These are phyloP conservation scores for Chytriomyces sp. DNA, from an alignment of 192 early-diverging fungal genomes.

Conservation along the genomic window DNA sequence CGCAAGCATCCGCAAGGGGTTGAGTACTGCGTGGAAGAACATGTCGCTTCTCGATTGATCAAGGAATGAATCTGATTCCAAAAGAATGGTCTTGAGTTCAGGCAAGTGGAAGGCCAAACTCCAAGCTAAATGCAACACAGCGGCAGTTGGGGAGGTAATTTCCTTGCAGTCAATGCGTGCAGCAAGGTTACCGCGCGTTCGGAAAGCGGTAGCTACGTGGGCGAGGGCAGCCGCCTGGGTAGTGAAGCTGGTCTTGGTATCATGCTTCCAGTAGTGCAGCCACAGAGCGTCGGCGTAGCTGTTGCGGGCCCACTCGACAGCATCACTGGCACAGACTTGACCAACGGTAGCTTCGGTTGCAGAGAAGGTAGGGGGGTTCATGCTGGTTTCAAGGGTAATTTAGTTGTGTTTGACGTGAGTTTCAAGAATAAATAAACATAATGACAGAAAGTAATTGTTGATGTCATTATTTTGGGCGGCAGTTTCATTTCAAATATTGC, in stretches of 20 bases:
- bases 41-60: neutral
- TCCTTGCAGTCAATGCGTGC: neutral
- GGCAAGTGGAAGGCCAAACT: neutral
- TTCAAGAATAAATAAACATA: too few species aligned
- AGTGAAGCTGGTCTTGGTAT: neutral
- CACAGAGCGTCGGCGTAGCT: neutral
- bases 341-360: too few species aligned
- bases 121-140: neutral
- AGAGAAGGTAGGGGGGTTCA: too few species aligned
- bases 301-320: neutral
- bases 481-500: too few species aligned
- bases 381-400: too few species aligned
- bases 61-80: neutral
- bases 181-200: neutral
- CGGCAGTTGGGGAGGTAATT: neutral
- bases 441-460: too few species aligned
- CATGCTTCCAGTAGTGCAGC: neutral
- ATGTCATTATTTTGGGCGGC: too few species aligned
- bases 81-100: neutral
- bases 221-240: neutral
- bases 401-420: too few species aligned
- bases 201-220: neutral
- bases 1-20: neutral
- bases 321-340: neutral
- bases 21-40: neutral